Evolutionary conservation across 768 basidiomycete species (phyloP).

Genomic region (Leucocoprinus sp.): DNA sequence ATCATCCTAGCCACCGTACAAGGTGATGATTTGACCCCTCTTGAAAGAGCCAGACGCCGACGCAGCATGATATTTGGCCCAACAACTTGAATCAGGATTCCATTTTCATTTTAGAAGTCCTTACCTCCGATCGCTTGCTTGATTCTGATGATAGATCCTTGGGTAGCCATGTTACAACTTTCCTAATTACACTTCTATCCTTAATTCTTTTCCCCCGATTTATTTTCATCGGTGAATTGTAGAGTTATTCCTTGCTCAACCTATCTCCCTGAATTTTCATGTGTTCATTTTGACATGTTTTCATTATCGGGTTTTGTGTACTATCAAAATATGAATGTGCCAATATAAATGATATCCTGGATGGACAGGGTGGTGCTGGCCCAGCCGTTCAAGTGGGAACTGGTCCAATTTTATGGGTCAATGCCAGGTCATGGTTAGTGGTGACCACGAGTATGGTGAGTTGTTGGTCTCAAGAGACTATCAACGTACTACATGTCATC

Average conservation of each 20-base stretch:
- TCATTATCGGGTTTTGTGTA: neutral
- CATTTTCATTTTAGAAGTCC: neutral
- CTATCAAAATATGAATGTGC: slow-evolving; percentile 2
- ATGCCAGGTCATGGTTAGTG: too few relatives aligned
- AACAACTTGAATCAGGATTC: slow-evolving; percentile 19
- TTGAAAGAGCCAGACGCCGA: slow-evolving; percentile 59
- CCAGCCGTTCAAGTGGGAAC: too few relatives aligned
- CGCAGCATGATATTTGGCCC: slow-evolving; percentile 27
- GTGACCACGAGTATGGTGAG: too few relatives aligned
- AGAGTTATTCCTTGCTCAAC: neutral
- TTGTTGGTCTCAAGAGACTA: neutral
- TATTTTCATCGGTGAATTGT: neutral
- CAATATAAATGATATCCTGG: slow-evolving; percentile 2
- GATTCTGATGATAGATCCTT: neutral
- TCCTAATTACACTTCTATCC: neutral
- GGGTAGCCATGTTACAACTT: neutral
- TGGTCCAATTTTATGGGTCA: too few relatives aligned
- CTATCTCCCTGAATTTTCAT: neutral
- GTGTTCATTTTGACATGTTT: neutral
- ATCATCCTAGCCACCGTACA: slow-evolving; percentile 28
- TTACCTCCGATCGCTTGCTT: neutral
- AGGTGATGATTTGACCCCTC: slow-evolving; percentile 54
- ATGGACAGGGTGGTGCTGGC: too few relatives aligned
- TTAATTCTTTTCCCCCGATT: neutral
- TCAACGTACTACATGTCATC: slow-evolving; percentile 73